phyloP scores from a whole-genome alignment of 805 yeast species.

The Yamadazyma endophytica region DNA sequence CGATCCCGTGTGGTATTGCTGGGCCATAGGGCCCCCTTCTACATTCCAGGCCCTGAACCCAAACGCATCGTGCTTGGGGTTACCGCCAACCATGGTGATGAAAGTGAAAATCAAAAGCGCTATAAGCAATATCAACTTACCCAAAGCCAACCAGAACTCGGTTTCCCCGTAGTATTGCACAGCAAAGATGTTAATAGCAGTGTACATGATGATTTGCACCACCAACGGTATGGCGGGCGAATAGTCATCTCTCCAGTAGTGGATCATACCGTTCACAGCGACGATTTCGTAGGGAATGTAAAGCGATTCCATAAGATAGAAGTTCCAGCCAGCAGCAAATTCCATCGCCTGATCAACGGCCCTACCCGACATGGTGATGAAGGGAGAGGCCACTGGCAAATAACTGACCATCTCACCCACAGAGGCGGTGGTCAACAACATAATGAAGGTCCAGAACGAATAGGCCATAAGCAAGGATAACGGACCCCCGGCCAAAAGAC shows the following conservation, averaged over 20 bases:
- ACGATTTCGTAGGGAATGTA: conserved; percentile 46
- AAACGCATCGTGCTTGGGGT: conserved; percentile 28
- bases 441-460: conserved; percentile 28
- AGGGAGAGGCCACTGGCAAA: conserved; percentile 33
- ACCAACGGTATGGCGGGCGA: conserved; percentile 44
- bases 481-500: conserved; percentile 28
- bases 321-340: conserved; percentile 28
- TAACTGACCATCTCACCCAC: conserved; percentile 37
- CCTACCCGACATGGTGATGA: conserved; percentile 34
- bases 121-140: conserved; percentile 32
- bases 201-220: conserved; percentile 37
- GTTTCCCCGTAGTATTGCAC: conserved; percentile 49
- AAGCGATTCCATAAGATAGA: conserved; percentile 40
- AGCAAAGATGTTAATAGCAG: conserved; percentile 41
- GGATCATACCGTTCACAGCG: conserved; percentile 51
- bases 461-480: conserved; percentile 29
- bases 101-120: conserved; percentile 34
- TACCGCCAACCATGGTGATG: conserved; percentile 34
- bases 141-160: conserved; percentile 43
- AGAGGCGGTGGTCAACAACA: conserved; percentile 29
- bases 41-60: conserved; percentile 33
- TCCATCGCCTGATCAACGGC: conserved; percentile 36
- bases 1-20: conserved; percentile 30
- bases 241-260: conserved; percentile 47
- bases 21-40: conserved; percentile 37